Conservation (phyloP, 257 asterid genomes). For the Solanum clarkiae region DNA sequence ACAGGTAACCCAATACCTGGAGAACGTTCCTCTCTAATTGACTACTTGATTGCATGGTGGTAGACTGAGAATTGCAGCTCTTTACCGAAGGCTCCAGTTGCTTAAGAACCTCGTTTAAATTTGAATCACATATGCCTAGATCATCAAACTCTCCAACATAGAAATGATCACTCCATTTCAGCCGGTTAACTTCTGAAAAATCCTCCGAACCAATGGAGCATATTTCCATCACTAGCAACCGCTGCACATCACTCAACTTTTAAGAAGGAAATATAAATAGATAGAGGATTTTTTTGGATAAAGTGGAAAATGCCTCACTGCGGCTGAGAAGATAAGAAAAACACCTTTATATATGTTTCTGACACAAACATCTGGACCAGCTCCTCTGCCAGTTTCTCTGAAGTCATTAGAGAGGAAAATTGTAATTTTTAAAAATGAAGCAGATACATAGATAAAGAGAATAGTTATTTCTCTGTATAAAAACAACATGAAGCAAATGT, state of each 20-base stretch:
- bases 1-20: slow-evolving; percentile 30
- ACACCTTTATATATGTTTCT: slow-evolving; percentile 60
- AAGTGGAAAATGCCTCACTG: neutral
- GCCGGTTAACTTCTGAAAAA: slow-evolving; percentile 11
- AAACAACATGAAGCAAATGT: neutral
- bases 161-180: slow-evolving; percentile 58
- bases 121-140: slow-evolving; percentile 28
- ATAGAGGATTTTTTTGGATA: slow-evolving; percentile 1
- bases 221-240: slow-evolving; percentile 68
- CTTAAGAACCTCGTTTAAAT: slow-evolving; percentile 22
- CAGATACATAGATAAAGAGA: neutral
- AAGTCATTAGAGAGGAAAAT: slow-evolving; percentile 6
- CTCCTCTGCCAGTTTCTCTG: slow-evolving; percentile 64
- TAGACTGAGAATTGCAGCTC: slow-evolving; percentile 15
- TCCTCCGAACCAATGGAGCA: slow-evolving; percentile 32
- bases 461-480: neutral
- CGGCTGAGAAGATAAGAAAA: slow-evolving; percentile 2
- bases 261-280: neutral
- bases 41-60: slow-evolving; percentile 7
- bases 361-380: slow-evolving; percentile 55
- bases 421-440: neutral
- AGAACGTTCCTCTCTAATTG: slow-evolving; percentile 37
- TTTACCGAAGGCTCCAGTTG: slow-evolving; percentile 27
- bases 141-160: slow-evolving; percentile 59
- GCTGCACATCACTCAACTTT: slow-evolving; percentile 26